Evolutionary conservation across 2,329 filamentous ascomycete genomes (phyloP).

Genomic region (Clonostachys solani): DNA sequence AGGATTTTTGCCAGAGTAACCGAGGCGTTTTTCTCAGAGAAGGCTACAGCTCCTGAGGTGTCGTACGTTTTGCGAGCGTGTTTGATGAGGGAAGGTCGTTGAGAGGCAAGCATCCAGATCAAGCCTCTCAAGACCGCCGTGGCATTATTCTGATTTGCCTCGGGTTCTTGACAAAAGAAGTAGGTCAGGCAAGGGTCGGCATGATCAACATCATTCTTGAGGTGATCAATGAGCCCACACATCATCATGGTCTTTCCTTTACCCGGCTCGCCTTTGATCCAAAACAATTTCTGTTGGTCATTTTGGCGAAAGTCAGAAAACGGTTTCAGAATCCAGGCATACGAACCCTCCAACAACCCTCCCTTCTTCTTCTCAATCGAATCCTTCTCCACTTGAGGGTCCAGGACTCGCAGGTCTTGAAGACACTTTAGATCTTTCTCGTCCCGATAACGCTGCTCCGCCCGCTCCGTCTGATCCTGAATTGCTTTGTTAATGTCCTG

Average conservation of each 20-base stretch:
- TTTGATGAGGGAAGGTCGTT: conserved; percentile 24
- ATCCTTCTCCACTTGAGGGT: conserved; percentile 3
- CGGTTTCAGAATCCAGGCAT: conserved; percentile 24
- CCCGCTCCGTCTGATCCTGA: neutral
- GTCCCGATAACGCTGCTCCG: neutral
- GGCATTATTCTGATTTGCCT: conserved; percentile 28
- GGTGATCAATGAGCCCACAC: conserved; percentile 23
- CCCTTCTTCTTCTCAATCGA: conserved; percentile 20
- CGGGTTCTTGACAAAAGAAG: conserved; percentile 37
- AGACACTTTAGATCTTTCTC: neutral
- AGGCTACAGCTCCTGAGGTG: conserved; percentile 21
- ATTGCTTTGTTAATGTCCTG: conserved; percentile 12
- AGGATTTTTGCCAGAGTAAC: conserved; percentile 29
- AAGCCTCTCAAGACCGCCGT: conserved; percentile 33
- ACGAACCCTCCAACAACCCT: conserved; percentile 20
- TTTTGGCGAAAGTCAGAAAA: conserved; percentile 10
- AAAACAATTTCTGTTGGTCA: conserved; percentile 13
- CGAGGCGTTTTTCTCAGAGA: conserved; percentile 33
- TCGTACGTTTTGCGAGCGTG: conserved; percentile 26
- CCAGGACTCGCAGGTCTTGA: conserved; percentile 1
- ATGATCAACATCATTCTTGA: conserved; percentile 4
- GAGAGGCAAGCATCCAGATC: conserved; percentile 27
- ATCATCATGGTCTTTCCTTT: conserved; percentile 35
- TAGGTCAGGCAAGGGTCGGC: neutral
- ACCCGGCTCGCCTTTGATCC: conserved; percentile 27